Evolutionary conservation across 2,329 filamentous ascomycete species (phyloP), one percentile per base, ranked within the genome.

Genomic region (Chaetomiaceae sp.): DNA sequence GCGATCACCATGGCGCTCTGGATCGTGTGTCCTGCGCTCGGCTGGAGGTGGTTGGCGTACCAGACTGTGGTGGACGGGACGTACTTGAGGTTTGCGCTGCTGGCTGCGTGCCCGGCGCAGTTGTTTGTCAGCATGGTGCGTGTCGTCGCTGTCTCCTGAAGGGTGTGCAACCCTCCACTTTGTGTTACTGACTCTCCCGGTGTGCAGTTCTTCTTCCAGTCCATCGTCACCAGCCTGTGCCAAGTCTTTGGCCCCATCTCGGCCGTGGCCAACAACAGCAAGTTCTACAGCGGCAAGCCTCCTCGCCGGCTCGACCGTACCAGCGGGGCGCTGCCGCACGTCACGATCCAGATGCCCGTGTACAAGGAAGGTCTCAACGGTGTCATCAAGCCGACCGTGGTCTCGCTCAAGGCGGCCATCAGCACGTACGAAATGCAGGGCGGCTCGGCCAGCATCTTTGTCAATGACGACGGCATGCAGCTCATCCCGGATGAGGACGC

Each of bases 271-370:
- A 73, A 78, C 62, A 94, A 94, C 76, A 90, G 87, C 64, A 88
- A 86, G 67, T 92, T 85, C 73, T 94, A 87, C 71, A 92, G 51
- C 88, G 0, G 89, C 86, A 16, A 13, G 40, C 25, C 1, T 74
- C 77, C 20, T 76, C 84, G 8, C 82, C 85, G 2, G 78, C 78
- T 21, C 75, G 86, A 47, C 69, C 90, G 30, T 78, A 79, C 52
- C 72, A 70, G 2, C 64, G 71, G 6, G 65, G 73, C 30, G 7
- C 76, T 91, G n/a, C 87, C 86, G 3, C 87, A 89, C 65, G 77
- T 89, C 59, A 92, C 88, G 2, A 87, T 95, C 37, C 89, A 95
- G 65, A 91, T 88, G 67, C 89, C 89, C 6, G 87, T 95, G 0
- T 95, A 94, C 74, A 94, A 91, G 68, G 89, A 95, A 67, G 88